Base-by-base conservation (phyloP, 352 stramenopile species). In the Globisporangium orthogonon region DNA sequence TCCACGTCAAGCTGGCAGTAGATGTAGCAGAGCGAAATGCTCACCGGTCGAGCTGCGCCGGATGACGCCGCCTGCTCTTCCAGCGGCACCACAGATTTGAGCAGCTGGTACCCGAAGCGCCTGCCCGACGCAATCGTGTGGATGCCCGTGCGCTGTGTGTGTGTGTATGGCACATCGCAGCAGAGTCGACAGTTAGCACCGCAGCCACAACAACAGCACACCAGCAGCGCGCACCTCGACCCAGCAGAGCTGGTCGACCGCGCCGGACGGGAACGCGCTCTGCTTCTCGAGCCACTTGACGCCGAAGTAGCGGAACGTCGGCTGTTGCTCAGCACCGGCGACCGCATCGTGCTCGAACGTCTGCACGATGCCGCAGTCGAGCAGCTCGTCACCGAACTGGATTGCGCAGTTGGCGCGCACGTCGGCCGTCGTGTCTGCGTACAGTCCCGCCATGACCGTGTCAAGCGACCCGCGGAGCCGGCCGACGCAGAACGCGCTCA, bases 1-100 rank as follows among this genome's bases (percentile, higher is more conserved):
- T 80, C 70, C 5, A 52, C 59, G 4, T 62, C 56, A 44, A 67
- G 41, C 50, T 86, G 74, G 31, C 68, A 72, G 61, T 86, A 88
- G 52, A 88, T 31, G 60, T 86, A 88, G 51, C 78, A 88, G 17
- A 83, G 62, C 23, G 78, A 88, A 53, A 86, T 68, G 49, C 77
- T 73, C 52, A 82, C 61, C 41, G 65, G 67, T 0, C 61, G 71
- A 52, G 4, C 62, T 54, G 30, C 61, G 47, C 18, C 18, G 49
- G 0, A 47, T 29, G 31, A 54, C 44, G 17, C 65, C 60, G 41
- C 39, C 30, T 56, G 28, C 15, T 51, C 43, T 9, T 67, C 71
- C 14, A 69, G 69, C 48, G 78, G 73, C n/a, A 85, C 48, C 13
- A 53, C 69, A 1, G 73, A 78, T 67, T 88, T 88, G 50, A 88